Base-by-base conservation (phyloP, 164 flowering plant species). In the Platanus orientalis region DNA sequence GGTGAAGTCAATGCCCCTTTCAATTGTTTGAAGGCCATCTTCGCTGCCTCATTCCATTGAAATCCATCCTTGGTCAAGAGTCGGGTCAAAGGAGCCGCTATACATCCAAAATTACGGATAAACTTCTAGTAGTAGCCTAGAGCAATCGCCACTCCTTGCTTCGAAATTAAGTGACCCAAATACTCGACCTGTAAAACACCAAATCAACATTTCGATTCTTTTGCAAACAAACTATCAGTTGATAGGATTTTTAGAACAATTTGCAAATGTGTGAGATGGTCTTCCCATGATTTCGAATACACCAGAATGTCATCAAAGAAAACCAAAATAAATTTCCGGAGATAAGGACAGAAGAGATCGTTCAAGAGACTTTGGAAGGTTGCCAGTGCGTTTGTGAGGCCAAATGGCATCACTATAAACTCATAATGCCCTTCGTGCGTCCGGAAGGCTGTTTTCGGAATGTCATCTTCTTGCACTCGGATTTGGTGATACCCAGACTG, bases 61-160 rank as follows among this genome's bases (percentile, higher is more conserved):
- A 73, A 73, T 10, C 19, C 39, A 0, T 42, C 30, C 29, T 71
- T 66, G 6, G 21, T 11, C 19, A 71, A 40, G 20, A 66, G 32
- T 5, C 32, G 26, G 30, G 28, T 57, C 20, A 65, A 32, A 23
- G 61, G 69, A 24, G 54, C 60, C 6, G 61, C 60, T 27, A 65
- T 57, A 26, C 53, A 24, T 19, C 28, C 48, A 42, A 42, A 58
- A 24, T 36, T 24, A 14, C 28, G 56, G 7, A 52, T 52, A 27
- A 52, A 52, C 30, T 52, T 52, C 16, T 28, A 28, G 30, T 52
- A 52, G 56, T 52, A 52, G 16, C 29, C 56, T 39, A 49, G 61
- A 25, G 39, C 49, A 39, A 58, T 44, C 7, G 49, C 19, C 29
- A 58, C 61, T 21, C 61, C 61, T 14, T 58, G 61, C 30, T 58